Evolutionary conservation across 257 asterid species (phyloP).

Genomic region (Solanum piurae): DNA sequence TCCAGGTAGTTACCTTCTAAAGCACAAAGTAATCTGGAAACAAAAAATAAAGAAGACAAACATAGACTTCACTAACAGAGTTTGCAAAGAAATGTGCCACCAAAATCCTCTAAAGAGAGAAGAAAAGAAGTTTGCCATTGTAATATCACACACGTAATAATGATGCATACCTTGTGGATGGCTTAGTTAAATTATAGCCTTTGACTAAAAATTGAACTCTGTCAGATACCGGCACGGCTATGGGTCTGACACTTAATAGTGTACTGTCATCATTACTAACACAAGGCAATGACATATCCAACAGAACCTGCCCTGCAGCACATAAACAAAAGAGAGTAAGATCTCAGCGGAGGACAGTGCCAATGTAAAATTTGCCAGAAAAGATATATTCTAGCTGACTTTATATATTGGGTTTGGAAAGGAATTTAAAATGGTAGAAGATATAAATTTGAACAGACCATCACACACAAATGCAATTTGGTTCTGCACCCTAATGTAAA

Average conservation of each 20-base stretch:
- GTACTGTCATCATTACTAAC: conserved; percentile 20
- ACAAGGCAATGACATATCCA: conserved; percentile 40
- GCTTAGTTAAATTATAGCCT: conserved; percentile 45
- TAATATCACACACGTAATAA: neutral
- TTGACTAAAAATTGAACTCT: conserved; percentile 47
- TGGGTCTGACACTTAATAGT: conserved; percentile 52
- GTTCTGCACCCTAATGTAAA: conserved; percentile 58
- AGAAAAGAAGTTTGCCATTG: neutral
- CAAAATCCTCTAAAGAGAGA: neutral
- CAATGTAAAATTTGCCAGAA: neutral
- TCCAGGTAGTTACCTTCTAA: conserved; percentile 27
- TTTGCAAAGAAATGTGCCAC: neutral
- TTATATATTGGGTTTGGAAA: neutral
- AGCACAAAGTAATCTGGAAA: conserved; percentile 34
- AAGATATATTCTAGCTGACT: neutral
- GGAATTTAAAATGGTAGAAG: neutral
- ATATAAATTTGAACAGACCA: conserved; percentile 27
- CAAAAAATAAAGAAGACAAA: neutral
- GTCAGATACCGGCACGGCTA: conserved; percentile 57
- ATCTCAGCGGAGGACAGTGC: neutral
- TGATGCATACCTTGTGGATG: conserved; percentile 43
- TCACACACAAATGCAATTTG: conserved; percentile 46
- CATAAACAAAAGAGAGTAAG: neutral
- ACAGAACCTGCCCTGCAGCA: conserved; percentile 53
- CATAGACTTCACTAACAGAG: neutral